Conservation (phyloP, 2,329 filamentous ascomycete genomes). For the Chlorencoelia australis region DNA sequence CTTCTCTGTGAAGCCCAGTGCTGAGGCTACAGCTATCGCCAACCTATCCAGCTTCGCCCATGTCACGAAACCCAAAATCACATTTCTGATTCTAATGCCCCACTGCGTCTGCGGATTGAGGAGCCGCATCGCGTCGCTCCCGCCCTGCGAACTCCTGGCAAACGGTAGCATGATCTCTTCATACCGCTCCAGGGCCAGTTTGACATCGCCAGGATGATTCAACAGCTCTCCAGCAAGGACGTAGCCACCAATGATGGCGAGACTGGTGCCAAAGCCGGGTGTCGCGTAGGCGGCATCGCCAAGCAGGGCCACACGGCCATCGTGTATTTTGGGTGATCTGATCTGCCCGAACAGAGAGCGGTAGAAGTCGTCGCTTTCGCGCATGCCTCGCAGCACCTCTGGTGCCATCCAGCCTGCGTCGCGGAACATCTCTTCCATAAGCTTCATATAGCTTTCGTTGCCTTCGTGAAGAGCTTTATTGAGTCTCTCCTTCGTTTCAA, state of each 20-base stretch:
- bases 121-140: too few relatives aligned
- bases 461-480: slow-evolving; percentile 31
- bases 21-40: too few relatives aligned
- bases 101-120: too few relatives aligned
- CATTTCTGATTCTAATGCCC: too few relatives aligned
- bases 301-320: slow-evolving; percentile 35
- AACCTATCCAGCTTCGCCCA: too few relatives aligned
- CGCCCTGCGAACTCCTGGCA: too few relatives aligned
- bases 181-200: slow-evolving; percentile 28
- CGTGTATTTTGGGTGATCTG: slow-evolving; percentile 30
- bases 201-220: slow-evolving; percentile 21
- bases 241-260: slow-evolving; percentile 34
- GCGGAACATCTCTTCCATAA: slow-evolving; percentile 19
- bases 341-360: slow-evolving; percentile 31
- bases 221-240: slow-evolving; percentile 36
- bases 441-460: slow-evolving; percentile 26
- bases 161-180: slow-evolving; percentile 30
- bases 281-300: slow-evolving; percentile 42
- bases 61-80: too few relatives aligned
- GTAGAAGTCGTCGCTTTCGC: slow-evolving; percentile 31
- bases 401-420: slow-evolving; percentile 34
- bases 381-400: slow-evolving; percentile 30
- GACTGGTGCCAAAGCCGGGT: slow-evolving; percentile 33
- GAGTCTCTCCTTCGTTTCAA: slow-evolving; percentile 31
- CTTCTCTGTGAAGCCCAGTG: too few relatives aligned